Conservation (phyloP, 2,329 filamentous ascomycete species). For the Beauveria medogensis region DNA sequence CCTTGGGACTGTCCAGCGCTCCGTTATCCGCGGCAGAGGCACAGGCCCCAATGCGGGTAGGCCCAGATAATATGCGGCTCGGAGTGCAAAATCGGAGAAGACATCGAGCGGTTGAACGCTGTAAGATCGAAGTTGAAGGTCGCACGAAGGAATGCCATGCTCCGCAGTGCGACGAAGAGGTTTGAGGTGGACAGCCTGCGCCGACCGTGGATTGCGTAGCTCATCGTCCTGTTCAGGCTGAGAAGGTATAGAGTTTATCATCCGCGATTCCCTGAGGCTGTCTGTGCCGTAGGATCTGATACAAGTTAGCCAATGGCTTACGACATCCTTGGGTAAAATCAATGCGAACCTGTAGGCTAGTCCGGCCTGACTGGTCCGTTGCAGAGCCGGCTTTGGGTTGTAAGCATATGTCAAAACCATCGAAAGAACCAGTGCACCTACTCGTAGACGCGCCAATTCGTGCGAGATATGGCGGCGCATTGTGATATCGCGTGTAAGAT, state of each 20-base stretch:
- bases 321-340: background rate
- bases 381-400: background rate
- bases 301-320: background rate
- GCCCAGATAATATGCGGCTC: slow-evolving; percentile 87
- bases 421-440: background rate
- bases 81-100: slow-evolving; percentile 88
- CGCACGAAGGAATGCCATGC: slow-evolving; percentile 75
- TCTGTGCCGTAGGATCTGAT: background rate
- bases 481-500: background rate
- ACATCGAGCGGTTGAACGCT: slow-evolving; percentile 85
- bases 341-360: background rate
- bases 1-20: slow-evolving; percentile 90
- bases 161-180: slow-evolving; percentile 68
- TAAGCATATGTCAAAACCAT: background rate
- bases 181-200: slow-evolving; percentile 79
- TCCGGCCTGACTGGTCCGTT: background rate
- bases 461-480: slow-evolving; percentile 3
- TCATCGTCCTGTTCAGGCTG: background rate
- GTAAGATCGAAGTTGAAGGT: slow-evolving; percentile 90
- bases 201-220: slow-evolving; percentile 61
- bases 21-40: slow-evolving; percentile 75
- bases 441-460: background rate
- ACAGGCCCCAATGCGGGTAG: slow-evolving; percentile 80
- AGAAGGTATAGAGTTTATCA: background rate
- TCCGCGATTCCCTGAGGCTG: background rate